Conservation (phyloP, 768 basidiomycete genomes). For the Leccinum disarticulatum region DNA sequence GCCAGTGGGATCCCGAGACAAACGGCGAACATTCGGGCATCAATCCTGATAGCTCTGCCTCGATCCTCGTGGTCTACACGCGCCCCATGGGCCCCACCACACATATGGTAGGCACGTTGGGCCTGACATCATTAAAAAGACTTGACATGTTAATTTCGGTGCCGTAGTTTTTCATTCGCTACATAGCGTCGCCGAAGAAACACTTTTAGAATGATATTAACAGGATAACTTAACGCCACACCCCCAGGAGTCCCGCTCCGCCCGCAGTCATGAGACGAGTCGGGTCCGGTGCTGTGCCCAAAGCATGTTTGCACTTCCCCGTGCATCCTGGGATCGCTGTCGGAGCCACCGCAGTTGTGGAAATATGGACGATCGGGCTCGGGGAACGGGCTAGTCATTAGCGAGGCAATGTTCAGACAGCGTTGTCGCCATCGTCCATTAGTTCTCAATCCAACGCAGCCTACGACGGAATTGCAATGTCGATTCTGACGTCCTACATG, state of each 20-base stretch:
- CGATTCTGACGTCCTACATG: neutral
- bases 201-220: neutral
- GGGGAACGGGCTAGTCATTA: neutral
- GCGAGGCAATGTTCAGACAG: constrained; percentile 5
- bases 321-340: constrained; percentile 5
- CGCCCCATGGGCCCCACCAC: constrained; percentile 5
- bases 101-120: constrained; percentile 9
- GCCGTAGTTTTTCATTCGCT: constrained; percentile 15
- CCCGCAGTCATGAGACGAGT: constrained; percentile 14
- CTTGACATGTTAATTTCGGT: constrained; percentile 13
- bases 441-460: neutral
- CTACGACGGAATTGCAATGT: neutral
- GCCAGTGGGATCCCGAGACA: neutral
- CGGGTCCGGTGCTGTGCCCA: constrained; percentile 13
- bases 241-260: neutral
- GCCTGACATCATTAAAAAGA: constrained; percentile 1
- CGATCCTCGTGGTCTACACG: constrained; percentile 21
- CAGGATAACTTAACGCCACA: neutral
- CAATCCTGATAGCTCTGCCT: neutral
- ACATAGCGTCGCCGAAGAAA: neutral
- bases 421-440: neutral
- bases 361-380: constrained; percentile 6
- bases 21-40: constrained; percentile 3
- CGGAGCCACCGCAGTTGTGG: constrained; percentile 8
- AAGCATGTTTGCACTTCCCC: constrained; percentile 7